phyloP scores from a whole-genome alignment of 73 alveolate genomes.

The Durusdinium trenchii region DNA sequence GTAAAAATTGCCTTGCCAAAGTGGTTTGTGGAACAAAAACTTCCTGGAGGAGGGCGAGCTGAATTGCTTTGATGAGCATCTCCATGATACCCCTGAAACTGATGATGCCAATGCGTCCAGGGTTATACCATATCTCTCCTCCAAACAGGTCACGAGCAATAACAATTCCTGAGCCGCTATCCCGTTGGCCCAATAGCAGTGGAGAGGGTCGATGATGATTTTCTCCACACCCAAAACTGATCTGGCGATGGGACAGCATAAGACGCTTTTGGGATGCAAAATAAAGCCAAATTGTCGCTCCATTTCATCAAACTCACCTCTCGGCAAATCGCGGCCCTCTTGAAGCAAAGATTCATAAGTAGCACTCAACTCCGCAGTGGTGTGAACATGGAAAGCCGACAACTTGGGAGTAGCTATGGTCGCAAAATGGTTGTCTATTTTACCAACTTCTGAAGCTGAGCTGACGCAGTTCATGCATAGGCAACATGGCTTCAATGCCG shows the following conservation, averaged over 20 bases:
- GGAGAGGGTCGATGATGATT: neutral
- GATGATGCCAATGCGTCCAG: neutral
- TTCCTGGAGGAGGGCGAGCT: neutral
- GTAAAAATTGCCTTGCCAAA: neutral
- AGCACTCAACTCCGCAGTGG: neutral
- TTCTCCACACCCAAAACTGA: neutral
- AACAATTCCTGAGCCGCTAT: neutral
- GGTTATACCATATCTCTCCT: neutral
- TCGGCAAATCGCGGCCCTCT: neutral
- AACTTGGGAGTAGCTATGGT: neutral
- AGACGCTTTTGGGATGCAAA: neutral
- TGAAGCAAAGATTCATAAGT: neutral
- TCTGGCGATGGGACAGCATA: neutral
- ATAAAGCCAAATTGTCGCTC: neutral
- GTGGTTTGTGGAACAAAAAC: neutral
- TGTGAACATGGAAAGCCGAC: neutral
- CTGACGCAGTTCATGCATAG: neutral
- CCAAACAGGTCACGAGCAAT: neutral
- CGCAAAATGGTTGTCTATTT: neutral
- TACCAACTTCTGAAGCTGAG: neutral
- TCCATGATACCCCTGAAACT: neutral
- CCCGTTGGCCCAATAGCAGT: neutral
- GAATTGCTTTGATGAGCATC: neutral
- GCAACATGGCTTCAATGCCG: neutral
- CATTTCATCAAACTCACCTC: neutral